These are phyloP conservation scores for Venustampulla echinocandica DNA, from an alignment of 495 filamentous ascomycete genomes.

Conservation along the genomic window DNA sequence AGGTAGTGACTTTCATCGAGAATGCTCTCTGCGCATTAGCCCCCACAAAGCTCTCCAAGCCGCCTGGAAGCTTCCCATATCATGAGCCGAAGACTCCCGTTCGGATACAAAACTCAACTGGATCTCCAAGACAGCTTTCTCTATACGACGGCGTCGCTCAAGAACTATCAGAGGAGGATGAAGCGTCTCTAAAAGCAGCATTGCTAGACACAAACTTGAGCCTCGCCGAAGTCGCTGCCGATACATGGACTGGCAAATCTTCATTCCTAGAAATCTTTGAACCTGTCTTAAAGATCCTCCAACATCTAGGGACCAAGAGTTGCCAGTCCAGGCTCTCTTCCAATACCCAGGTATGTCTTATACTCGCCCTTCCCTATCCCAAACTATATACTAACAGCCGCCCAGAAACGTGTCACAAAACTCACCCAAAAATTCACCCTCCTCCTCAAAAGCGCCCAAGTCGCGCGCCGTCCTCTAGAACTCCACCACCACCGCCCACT, in stretches of 20 bases:
- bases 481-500: conserved; percentile 85
- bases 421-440: conserved; percentile 36
- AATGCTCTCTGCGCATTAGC: conserved; percentile 65
- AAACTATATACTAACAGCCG: conserved; percentile 3
- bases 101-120: conserved; percentile 35
- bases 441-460: conserved; percentile 46
- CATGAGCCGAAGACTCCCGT: conserved; percentile 48
- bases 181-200: conserved; percentile 43
- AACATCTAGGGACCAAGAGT: conserved; percentile 41
- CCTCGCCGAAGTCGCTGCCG: conserved; percentile 50
- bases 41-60: conserved; percentile 37
- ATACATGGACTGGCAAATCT: conserved; percentile 55
- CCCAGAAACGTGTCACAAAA: conserved; percentile 28
- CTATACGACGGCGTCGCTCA: conserved; percentile 43
- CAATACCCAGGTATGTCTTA: conserved; percentile 18
- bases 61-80: conserved; percentile 50
- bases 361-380: neutral
- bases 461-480: conserved; percentile 64
- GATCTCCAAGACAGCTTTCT: conserved; percentile 32
- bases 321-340: conserved; percentile 41
- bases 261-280: conserved; percentile 68
- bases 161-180: conserved; percentile 26
- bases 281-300: conserved; percentile 46
- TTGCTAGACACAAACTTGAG: conserved; percentile 47
- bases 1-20: conserved; percentile 71